These are phyloP conservation scores for Niebla homalea DNA, from an alignment of 495 filamentous ascomycete genomes.

Conservation along the genomic window DNA sequence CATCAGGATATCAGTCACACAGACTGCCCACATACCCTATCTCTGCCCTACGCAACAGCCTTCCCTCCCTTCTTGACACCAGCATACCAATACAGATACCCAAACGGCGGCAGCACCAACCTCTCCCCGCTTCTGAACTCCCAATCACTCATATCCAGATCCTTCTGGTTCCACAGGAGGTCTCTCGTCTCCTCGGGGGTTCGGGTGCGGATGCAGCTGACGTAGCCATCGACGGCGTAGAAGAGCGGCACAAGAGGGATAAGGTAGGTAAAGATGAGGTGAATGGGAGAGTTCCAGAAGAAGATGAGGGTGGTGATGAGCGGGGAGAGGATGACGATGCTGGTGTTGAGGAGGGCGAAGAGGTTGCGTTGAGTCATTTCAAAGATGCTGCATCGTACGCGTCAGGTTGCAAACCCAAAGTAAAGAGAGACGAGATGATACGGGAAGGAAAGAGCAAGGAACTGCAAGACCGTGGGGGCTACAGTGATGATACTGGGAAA, in stretches of 20 bases:
- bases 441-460: slow-evolving; percentile 31
- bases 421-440: not conserved
- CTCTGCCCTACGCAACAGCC: no score
- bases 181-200: slow-evolving; percentile 48
- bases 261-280: slow-evolving; percentile 47
- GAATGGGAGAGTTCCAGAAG: slow-evolving; percentile 40
- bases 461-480: no score
- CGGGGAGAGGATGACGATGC: slow-evolving; percentile 39
- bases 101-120: slow-evolving; percentile 17
- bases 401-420: no score
- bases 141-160: slow-evolving; percentile 33
- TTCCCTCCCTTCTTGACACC: not conserved
- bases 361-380: slow-evolving; percentile 52
- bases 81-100: slow-evolving; percentile 8
- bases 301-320: slow-evolving; percentile 40
- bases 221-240: slow-evolving; percentile 48
- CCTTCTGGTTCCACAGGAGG: slow-evolving; percentile 34
- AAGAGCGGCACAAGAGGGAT: slow-evolving; percentile 48
- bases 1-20: no score
- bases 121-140: slow-evolving; percentile 35
- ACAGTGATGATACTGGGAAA: no score
- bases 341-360: no score
- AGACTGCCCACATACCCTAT: no score
- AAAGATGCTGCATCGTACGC: slow-evolving; percentile 43
- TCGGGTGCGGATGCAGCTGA: slow-evolving; percentile 48